Conservation (phyloP, 2,329 filamentous ascomycete species). For the Aspergillus puulaauensis region DNA sequence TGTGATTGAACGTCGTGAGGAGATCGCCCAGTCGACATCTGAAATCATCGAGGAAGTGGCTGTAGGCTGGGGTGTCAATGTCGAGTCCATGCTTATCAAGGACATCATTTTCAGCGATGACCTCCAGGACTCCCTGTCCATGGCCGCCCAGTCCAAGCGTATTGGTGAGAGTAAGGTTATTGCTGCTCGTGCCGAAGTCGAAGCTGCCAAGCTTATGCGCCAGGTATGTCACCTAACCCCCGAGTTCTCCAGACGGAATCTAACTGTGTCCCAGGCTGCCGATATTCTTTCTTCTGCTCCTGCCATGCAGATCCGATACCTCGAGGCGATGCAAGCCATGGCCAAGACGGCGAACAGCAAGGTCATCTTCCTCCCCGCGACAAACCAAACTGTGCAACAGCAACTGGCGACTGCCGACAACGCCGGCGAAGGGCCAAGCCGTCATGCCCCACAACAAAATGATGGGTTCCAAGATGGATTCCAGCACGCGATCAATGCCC, state of each 20-base stretch:
- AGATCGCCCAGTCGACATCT: slow-evolving; percentile 90
- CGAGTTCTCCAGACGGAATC: not conserved
- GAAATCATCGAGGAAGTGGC: slow-evolving; percentile 98
- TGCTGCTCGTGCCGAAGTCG: slow-evolving; percentile 92
- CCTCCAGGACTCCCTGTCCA: slow-evolving; percentile 91
- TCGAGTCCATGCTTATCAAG: slow-evolving; percentile 99
- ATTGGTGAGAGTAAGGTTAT: slow-evolving; percentile 99
- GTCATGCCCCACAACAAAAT: slow-evolving; percentile 42
- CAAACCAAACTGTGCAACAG: slow-evolving; percentile 58
- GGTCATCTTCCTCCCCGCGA: slow-evolving; percentile 76
- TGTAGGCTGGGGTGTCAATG: slow-evolving; percentile 87
- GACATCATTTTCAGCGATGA: slow-evolving; percentile 97
- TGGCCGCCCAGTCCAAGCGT: slow-evolving; percentile 98
- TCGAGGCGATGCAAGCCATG: slow-evolving; percentile 99
- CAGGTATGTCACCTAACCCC: slow-evolving; percentile 43
- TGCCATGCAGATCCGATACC: slow-evolving; percentile 97
- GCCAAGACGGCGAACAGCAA: slow-evolving; percentile 88
- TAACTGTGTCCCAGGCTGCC: slow-evolving; percentile 58
- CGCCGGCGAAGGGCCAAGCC: slow-evolving; percentile 57
- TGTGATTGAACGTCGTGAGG: slow-evolving; percentile 96
- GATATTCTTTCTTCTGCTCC: slow-evolving; percentile 89
- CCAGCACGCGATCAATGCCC: slow-evolving; percentile 77
- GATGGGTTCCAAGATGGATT: slow-evolving; percentile 76
- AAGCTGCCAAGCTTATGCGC: slow-evolving; percentile 83
- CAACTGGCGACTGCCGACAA: slow-evolving; percentile 51